Percentiles rank a stretch among this genome's conserved stretches.
These are phyloP conservation scores for Apiospora saccharicola DNA, from an alignment of 2,329 filamentous ascomycete species.

Conservation along the genomic window DNA sequence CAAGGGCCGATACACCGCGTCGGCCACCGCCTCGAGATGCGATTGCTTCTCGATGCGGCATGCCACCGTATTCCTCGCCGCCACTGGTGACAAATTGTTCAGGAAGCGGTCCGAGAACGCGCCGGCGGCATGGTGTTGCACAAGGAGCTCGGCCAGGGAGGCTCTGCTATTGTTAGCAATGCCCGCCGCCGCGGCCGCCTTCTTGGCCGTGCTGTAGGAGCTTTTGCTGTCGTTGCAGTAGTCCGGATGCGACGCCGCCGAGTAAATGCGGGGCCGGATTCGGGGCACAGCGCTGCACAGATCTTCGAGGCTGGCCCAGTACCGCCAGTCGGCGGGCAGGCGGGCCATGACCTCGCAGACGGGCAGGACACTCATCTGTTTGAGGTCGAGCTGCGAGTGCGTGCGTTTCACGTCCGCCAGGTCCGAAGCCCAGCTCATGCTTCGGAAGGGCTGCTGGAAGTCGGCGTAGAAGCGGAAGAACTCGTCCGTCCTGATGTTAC, in stretches of 20 bases:
- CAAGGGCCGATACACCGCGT: constrained; percentile 5
- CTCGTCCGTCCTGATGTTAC: constrained; percentile 9
- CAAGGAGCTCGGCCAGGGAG: constrained; percentile 4
- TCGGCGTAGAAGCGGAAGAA: constrained; percentile 20
- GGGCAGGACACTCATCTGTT: background rate
- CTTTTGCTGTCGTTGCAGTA: background rate
- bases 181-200: background rate
- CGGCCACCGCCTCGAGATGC: constrained; percentile 15
- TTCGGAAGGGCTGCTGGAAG: constrained; percentile 13
- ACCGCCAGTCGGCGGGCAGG: constrained; percentile 17
- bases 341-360: background rate
- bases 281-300: constrained; percentile 11
- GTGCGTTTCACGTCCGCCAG: background rate
- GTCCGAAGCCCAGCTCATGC: constrained; percentile 12
- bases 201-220: too few relatives aligned
- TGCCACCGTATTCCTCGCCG: background rate
- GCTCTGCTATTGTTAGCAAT: background rate
- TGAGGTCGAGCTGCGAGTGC: background rate
- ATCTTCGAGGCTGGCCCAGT: constrained; percentile 22
- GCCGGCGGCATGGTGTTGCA: constrained; percentile 15
- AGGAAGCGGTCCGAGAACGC: constrained; percentile 14
- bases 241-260: background rate
- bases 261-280: constrained; percentile 20
- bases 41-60: background rate
- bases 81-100: background rate